Conservation (phyloP, 805 yeast species). For the Lipomyces orientalis region DNA sequence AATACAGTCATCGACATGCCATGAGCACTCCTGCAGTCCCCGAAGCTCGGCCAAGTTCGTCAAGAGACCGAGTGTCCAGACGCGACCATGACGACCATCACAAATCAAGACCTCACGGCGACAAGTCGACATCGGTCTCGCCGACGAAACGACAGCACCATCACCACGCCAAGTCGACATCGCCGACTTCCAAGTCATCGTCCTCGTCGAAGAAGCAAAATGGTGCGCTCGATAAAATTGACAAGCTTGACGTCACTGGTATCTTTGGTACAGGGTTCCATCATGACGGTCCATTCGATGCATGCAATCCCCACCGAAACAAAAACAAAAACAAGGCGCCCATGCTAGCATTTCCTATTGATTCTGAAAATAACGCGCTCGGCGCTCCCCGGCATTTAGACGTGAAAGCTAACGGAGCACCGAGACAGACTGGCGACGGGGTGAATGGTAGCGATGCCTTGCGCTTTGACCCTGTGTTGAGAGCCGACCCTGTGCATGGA, state of each 20-base stretch:
- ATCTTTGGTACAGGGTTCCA: slow-evolving; percentile 92
- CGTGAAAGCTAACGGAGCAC: slow-evolving; percentile 13
- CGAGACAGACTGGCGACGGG: slow-evolving; percentile 42
- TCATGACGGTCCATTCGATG: slow-evolving; percentile 99
- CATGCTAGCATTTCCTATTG: slow-evolving; percentile 91
- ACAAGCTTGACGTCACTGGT: slow-evolving; percentile 94
- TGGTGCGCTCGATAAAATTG: slow-evolving; percentile 84
- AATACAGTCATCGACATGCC: slow-evolving; percentile 12
- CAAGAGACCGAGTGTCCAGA: background rate
- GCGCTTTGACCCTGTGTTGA: slow-evolving; percentile 68
- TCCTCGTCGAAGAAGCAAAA: slow-evolving; percentile 3
- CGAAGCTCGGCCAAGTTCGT: background rate
- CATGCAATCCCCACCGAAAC: slow-evolving; percentile 96
- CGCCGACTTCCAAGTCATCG: slow-evolving; percentile 11
- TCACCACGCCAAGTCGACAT: slow-evolving; percentile 7
- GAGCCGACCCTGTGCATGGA: slow-evolving; percentile 82
- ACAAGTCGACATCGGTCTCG: background rate
- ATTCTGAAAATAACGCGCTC: slow-evolving; percentile 90
- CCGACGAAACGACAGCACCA: slow-evolving; percentile 2
- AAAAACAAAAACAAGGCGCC: slow-evolving; percentile 78
- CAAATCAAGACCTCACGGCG: slow-evolving; percentile 10
- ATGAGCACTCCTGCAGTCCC: background rate
- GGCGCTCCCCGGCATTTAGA: slow-evolving; percentile 52
- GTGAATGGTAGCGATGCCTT: slow-evolving; percentile 4
- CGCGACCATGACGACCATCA: slow-evolving; percentile 3